Conservation (phyloP, 2,329 filamentous ascomycete genomes). For the Colletotrichum orbiculare region DNA sequence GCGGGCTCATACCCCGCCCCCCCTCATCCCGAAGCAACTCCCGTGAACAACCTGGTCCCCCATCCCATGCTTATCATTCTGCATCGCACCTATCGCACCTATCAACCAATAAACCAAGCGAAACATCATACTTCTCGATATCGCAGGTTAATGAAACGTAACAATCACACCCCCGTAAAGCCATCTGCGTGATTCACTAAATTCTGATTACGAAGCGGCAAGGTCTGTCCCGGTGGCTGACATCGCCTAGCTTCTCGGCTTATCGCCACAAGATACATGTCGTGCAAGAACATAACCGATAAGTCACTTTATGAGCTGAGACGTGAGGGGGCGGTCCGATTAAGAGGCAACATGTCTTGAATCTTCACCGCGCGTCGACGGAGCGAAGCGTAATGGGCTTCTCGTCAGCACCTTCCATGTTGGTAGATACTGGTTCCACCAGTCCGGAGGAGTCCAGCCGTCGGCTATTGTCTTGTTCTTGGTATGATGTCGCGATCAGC, state of each 20-base stretch:
- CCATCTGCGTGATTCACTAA: not conserved
- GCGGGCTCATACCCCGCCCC: too few species aligned
- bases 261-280: not conserved
- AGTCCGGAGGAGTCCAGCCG: not conserved
- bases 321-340: not conserved
- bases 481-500: constrained; percentile 1
- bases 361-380: too few species aligned
- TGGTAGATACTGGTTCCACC: constrained; percentile 1
- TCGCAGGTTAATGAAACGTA: constrained; percentile 24
- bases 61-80: constrained; percentile 22
- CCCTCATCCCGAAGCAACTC: not conserved
- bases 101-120: constrained; percentile 10
- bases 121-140: constrained; percentile 2
- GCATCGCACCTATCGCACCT: constrained; percentile 5
- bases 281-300: too few species aligned
- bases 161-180: constrained; percentile 14
- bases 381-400: not conserved
- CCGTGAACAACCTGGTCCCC: constrained; percentile 4
- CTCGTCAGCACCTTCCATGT: constrained; percentile 2
- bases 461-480: constrained; percentile 10
- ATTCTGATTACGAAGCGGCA: constrained; percentile 21
- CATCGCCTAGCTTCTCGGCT: not conserved
- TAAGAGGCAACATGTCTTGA: not conserved
- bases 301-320: too few species aligned
- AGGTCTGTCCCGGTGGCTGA: constrained; percentile 7